phyloP scores from a whole-genome alignment of 2,329 filamentous ascomycete species.

The Alternaria conjuncta region DNA sequence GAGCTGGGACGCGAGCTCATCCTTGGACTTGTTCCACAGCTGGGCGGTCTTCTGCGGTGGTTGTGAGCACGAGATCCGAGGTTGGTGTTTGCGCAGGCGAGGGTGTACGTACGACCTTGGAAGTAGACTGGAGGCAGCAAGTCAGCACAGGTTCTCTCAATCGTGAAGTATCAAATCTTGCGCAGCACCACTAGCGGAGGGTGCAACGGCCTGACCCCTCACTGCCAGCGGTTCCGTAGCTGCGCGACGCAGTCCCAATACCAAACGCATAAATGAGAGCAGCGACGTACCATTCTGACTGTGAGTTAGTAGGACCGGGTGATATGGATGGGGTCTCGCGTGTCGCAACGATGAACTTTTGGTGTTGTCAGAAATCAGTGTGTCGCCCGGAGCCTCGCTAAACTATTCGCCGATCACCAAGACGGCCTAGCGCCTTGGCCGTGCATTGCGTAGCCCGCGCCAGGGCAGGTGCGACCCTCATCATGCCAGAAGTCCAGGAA shows the following conservation, averaged over 20 bases:
- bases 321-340: constrained; percentile 47
- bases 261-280: constrained; percentile 19
- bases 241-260: constrained; percentile 19
- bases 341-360: constrained; percentile 39
- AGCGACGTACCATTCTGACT: constrained; percentile 48
- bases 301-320: constrained; percentile 46
- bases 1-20: constrained; percentile 83
- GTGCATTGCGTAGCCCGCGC: constrained; percentile 25
- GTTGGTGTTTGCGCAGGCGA: constrained; percentile 19
- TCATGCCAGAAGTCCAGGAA: constrained; percentile 29
- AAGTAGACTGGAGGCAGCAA: constrained; percentile 58
- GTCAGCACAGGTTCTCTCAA: constrained; percentile 35
- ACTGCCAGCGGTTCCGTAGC: constrained; percentile 5
- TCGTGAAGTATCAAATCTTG: constrained; percentile 25
- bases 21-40: constrained; percentile 99
- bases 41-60: constrained; percentile 75
- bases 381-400: constrained; percentile 29
- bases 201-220: constrained; percentile 23
- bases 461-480: constrained; percentile 24
- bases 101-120: constrained; percentile 64
- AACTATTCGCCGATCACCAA: constrained; percentile 12
- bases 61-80: constrained; percentile 47
- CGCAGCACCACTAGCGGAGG: constrained; percentile 24
- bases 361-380: constrained; percentile 32
- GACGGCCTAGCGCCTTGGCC: constrained; percentile 30